Evolutionary conservation across 768 basidiomycete species (phyloP), one percentile per base, ranked within the genome.

Genomic region (Termitomyces sp.): DNA sequence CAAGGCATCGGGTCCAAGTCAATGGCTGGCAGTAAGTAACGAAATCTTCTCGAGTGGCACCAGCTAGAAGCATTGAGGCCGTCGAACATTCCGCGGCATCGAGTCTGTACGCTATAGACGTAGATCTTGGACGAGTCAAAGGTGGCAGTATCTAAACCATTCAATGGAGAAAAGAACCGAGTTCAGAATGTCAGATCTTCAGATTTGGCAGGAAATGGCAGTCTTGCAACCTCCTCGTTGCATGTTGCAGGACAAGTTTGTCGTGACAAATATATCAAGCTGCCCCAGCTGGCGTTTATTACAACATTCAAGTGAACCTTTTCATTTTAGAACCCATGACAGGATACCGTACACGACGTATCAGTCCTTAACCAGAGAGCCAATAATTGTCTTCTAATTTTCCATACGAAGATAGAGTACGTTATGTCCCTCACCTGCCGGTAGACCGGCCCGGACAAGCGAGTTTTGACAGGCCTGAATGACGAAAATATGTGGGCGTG

Each of bases 401-500:
- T 9, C 40, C 19, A 45, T 45, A 45, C 44, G 17, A 45, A 45
- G 17, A 19, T n/a, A 29, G 1, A n/a, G 17, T n/a, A 11, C 12
- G 21, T 25, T 21, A 3, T 11, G 12, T 7, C 47, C 47, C 7
- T 27, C 37, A 31, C 10, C 25, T 35, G 5, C 50, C 56, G 56
- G 35, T 35, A 12, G 11, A 34, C 17, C 50, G 56, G 16, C 49
- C 50, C 50, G 43, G 40, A 52, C 43, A 45, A 35, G 48, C 40
- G 34, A 40, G 19, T 21, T 32, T 34, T 53, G 35, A 52, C 19
- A 35, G 12, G 35, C 31, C n/a, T n/a, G n/a, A 47, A 41, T 50
- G 59, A 57, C 52, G 52, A 49, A 25, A 56, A 38, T 27, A 32
- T 44, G 43, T 46, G 44, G 41, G 27, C 12, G 37, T 21, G 31